A percentile compares a stretch with the other conserved stretches of the same genome.
Evolutionary conservation across 257 asterid genomes (phyloP).

Genomic region (Nicotiana undulata): DNA sequence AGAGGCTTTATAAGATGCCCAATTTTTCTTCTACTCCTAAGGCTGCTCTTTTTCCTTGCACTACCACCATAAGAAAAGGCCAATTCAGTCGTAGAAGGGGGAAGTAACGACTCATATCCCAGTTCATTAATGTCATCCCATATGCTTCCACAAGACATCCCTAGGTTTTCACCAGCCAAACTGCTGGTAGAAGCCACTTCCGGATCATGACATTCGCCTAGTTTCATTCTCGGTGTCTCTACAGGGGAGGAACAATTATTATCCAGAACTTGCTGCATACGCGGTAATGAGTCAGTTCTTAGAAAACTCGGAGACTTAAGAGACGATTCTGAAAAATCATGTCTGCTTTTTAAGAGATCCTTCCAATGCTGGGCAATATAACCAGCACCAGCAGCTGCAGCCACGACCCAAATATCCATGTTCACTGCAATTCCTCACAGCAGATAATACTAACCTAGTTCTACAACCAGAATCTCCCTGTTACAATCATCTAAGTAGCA

Average conservation of each 20-base stretch:
- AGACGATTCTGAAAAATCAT: conserved; percentile 27
- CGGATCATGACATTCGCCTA: conserved; percentile 18
- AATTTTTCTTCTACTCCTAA: conserved; percentile 40
- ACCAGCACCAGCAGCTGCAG: conserved; percentile 79
- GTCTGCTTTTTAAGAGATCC: conserved; percentile 35
- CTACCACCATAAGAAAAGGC: conserved; percentile 42
- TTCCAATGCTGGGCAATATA: conserved; percentile 59
- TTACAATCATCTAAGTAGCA: conserved; percentile 11
- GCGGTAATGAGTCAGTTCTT: conserved; percentile 14
- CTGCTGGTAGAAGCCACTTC: conserved; percentile 37
- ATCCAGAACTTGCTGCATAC: conserved; percentile 17
- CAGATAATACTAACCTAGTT: conserved; percentile 9
- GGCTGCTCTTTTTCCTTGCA: conserved; percentile 36
- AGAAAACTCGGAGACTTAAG: conserved; percentile 19
- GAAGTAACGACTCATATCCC: conserved; percentile 22
- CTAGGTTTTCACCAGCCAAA: conserved; percentile 18
- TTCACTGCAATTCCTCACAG: conserved; percentile 6
- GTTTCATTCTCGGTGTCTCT: conserved; percentile 12
- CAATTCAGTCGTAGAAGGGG: conserved; percentile 28
- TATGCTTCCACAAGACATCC: conserved; percentile 10
- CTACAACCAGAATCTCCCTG: conserved; percentile 1
- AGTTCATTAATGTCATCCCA: conserved; percentile 20
- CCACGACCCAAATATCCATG: conserved; percentile 66
- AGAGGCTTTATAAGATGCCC: conserved; percentile 36
- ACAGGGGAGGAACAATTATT: conserved; percentile 14